Evolutionary conservation across 495 filamentous ascomycete genomes (phyloP).

Genomic region (Podospora pseudopauciseta): DNA sequence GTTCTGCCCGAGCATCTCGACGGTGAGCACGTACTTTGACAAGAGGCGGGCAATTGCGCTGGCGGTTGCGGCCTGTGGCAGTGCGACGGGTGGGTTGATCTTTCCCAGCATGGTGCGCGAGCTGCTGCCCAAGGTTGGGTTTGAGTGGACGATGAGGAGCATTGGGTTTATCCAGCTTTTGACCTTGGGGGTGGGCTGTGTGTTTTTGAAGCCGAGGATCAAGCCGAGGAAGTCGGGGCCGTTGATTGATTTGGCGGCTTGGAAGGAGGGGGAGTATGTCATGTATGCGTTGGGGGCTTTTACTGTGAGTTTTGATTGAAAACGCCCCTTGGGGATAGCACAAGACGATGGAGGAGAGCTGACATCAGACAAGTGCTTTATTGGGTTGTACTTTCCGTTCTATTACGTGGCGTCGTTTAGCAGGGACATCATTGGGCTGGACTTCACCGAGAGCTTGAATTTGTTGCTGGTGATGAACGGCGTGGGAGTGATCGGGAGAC

Average conservation of each 20-base stretch:
- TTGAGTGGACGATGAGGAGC: constrained; percentile 63
- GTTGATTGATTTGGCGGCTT: constrained; percentile 40
- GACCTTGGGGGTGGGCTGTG: constrained; percentile 46
- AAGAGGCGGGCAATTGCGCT: constrained; percentile 64
- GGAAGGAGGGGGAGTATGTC: constrained; percentile 39
- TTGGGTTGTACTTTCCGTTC: constrained; percentile 76
- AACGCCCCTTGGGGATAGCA: not conserved
- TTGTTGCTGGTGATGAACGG: constrained; percentile 73
- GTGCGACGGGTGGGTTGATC: constrained; percentile 63
- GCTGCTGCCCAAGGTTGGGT: constrained; percentile 54
- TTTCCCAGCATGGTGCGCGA: constrained; percentile 60
- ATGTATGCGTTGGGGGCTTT: constrained; percentile 18
- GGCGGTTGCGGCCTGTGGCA: constrained; percentile 62
- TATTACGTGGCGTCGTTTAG: constrained; percentile 68
- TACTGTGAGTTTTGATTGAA: not conserved
- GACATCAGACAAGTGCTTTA: constrained; percentile 44
- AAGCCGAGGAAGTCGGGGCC: constrained; percentile 27
- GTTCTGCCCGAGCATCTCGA: constrained; percentile 59
- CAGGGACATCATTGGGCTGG: constrained; percentile 45
- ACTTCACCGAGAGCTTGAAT: constrained; percentile 55
- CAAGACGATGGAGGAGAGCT: not conserved
- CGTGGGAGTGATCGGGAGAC: constrained; percentile 58
- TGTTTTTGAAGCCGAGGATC: constrained; percentile 52
- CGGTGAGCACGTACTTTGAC: constrained; percentile 65
- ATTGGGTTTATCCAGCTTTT: constrained; percentile 57